Percentiles rank a stretch among this genome's conserved stretches.
Conservation (phyloP, 176 grass and related monocot species). For the Carex scoparia region DNA sequence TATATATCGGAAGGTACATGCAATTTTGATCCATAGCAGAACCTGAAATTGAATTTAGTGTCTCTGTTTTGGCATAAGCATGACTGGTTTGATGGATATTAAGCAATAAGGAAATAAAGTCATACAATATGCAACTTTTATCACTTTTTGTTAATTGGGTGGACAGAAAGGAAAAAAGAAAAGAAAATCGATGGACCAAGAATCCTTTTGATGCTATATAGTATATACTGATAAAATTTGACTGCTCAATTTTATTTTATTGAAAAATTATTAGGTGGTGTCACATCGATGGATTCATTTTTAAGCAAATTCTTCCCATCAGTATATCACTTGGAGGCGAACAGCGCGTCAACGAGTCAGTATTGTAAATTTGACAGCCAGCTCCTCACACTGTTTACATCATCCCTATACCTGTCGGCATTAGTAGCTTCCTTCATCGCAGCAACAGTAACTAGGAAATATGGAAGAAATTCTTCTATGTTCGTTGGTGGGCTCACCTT, state of each 20-base stretch:
- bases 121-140: background rate
- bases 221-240: background rate
- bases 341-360: background rate
- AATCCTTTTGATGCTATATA: background rate
- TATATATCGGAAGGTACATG: background rate
- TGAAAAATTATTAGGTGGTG: constrained; percentile 13
- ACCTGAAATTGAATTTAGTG: background rate
- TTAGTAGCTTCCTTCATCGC: background rate
- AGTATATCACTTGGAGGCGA: background rate
- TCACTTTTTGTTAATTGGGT: background rate
- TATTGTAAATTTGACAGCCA: constrained; percentile 26
- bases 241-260: constrained; percentile 1
- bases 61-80: background rate
- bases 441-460: background rate
- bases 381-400: constrained; percentile 18
- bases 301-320: constrained; percentile 23
- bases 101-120: background rate
- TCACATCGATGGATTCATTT: constrained; percentile 21
- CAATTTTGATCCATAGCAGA: background rate
- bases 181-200: background rate
- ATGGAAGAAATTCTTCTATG: constrained; percentile 19
- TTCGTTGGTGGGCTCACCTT: constrained; percentile 13
- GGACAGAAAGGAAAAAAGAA: background rate
- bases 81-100: background rate
- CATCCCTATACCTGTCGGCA: constrained; percentile 13